Evolutionary conservation across 2,329 filamentous ascomycete species (phyloP), one percentile per base, ranked within the genome.

Genomic region (Colletotrichum cordylinicola): DNA sequence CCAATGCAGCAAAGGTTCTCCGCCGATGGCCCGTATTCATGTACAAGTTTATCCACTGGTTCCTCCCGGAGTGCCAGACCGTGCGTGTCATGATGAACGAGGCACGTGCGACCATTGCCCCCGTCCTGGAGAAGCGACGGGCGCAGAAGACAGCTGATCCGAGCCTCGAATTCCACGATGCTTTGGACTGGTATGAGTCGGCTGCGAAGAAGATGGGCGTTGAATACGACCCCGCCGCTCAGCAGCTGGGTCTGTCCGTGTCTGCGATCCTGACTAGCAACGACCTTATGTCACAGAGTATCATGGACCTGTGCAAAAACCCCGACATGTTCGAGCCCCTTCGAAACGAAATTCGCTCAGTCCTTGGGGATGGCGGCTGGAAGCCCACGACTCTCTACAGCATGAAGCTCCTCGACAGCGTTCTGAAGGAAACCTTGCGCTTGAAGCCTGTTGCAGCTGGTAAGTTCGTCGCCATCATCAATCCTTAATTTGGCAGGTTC

Each of bases 261-360:
- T 80, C 71, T 3, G 78, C 80, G 12, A 79, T 81, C 27, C 74
- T 80, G 48, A 81, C 76, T 9, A 81, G 77, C 27, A 77, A 76
- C n/a, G 80, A 81, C 35, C 56, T 79, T n/a, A 67, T 79, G 33
- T 67, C 71, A 5, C 74, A 78, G 21, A 72, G 74, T 7, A 72
- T 82, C 70, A 65, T 79, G 24, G 76, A 80, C 31, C 60, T 82
- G 3, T 73, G 73, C n/a, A 13, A 58, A 6, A 67, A 80, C 48
- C 77, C 80, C 1, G 70, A 80, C 15, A 56, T 79, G 13, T 61
- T 81, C 7, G 48, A 77, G 10, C 74, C 79, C 3, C 75, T 82
- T 15, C 64, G 80, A 16, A 39, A 80, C 9, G 81, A 82, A 64
- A 71, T 79, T 4, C 48, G 67, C 1, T 66, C 67, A 8, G 72